Evolutionary conservation across 139 green algal genomes (phyloP), one percentile per base, ranked within the genome.

Genomic region (Tetradesmus lagerheimii): DNA sequence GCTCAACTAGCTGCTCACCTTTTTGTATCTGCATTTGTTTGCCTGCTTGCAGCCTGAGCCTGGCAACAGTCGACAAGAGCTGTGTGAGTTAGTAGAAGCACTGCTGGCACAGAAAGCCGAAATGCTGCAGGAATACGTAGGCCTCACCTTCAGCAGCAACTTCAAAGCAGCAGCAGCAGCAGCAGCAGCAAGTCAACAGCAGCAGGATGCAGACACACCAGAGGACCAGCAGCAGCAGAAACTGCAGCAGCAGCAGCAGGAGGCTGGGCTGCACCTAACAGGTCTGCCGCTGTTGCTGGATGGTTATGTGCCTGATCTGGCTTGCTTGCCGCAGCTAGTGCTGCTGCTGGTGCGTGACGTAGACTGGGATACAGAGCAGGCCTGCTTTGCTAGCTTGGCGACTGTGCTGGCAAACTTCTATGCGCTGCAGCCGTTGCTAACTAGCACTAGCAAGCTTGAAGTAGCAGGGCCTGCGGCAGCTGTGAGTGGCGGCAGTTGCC

Each of bases 281-380:
- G 74, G 88, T 0, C 80, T 98, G 75, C 96, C 96, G 16, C 45
- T 93, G 80, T 86, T 98, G 64, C 78, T 98, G 12, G 93, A 97
- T 16, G 91, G 94, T 18, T 94, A 96, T 53, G 82, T 80, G 14
- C 96, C 96, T 29, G 94, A 97, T 87, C 87, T 96, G 14, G 82
- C 92, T 34, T 82, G 92, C 29, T 91, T 99, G 82, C 96, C 97
- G 1, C 77, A 92, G 4, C 94, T 99, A 35, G 50, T 98, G 18
- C 89, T 99, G 71, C 84, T 85, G 8, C 91, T 99, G 37, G 95
- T 89, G n/a, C 93, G 95, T 39, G 80, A 96, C 43, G 95, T 99
- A 43, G 93, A 97, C 23, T 98, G 96, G 96, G 86, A 93, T 1
- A 41, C 89, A 0, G 95, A 98, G 91, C 74, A 87, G 83, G 90